Conservation (phyloP, 1,139 yeast genomes). For the Pichia kudriavzevii region DNA sequence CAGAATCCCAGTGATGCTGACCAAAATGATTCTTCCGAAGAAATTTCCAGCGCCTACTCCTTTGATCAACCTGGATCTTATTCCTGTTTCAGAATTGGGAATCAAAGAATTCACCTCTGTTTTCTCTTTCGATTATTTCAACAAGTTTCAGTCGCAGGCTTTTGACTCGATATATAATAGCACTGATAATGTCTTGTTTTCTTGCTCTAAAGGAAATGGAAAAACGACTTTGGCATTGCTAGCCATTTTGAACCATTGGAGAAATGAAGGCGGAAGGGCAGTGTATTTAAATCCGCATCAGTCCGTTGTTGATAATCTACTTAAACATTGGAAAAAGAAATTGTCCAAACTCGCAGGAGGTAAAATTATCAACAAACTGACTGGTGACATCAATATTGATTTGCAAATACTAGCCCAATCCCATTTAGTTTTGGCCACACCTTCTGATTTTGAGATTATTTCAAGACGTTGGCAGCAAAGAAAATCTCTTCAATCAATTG, state of each 20-base stretch:
- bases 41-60: slow-evolving; percentile 60
- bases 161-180: slow-evolving; percentile 54
- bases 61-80: slow-evolving; percentile 41
- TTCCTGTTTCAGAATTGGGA: slow-evolving; percentile 42
- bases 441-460: slow-evolving; percentile 63
- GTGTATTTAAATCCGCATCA: slow-evolving; percentile 62
- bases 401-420: slow-evolving; percentile 45
- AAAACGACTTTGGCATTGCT: slow-evolving; percentile 67
- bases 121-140: slow-evolving; percentile 49
- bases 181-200: slow-evolving; percentile 51
- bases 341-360: slow-evolving; percentile 41
- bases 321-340: slow-evolving; percentile 44
- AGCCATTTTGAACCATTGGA: slow-evolving; percentile 68
- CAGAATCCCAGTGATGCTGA: slow-evolving; percentile 54
- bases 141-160: slow-evolving; percentile 65
- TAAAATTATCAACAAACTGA: slow-evolving; percentile 47
- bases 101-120: slow-evolving; percentile 37
- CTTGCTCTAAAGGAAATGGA: slow-evolving; percentile 71
- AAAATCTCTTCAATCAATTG: slow-evolving; percentile 60
- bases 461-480: slow-evolving; percentile 80
- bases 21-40: slow-evolving; percentile 53
- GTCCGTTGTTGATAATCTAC: slow-evolving; percentile 41
- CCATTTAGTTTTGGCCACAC: slow-evolving; percentile 72
- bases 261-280: slow-evolving; percentile 51
- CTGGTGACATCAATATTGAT: slow-evolving; percentile 56